Base-by-base conservation (phyloP, 768 basidiomycete species). In the Suillus sp. region DNA sequence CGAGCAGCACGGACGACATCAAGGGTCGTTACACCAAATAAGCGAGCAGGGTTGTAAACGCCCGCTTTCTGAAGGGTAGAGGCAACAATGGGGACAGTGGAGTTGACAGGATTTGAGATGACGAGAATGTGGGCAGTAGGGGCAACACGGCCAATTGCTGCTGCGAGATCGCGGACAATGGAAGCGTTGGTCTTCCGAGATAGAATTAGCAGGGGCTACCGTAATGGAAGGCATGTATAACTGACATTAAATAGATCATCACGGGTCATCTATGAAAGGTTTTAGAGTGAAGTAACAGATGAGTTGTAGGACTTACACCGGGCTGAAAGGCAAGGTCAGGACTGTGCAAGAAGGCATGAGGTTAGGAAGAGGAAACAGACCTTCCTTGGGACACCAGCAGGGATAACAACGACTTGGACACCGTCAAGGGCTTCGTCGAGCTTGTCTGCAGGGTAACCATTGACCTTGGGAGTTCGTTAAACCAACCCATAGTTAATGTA, bases 91-190 rank as follows among this genome's bases (percentile, higher is more conserved):
- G 97, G 96, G 64, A 99, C 97, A 66, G 97, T 98, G 59, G 91
- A 93, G 84, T 93, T 95, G 83, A 97, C 96, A 61, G 96, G 96
- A 89, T 99, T 99, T 70, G 96, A 96, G 79, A 99, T 99, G 79
- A 99, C 89, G 69, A 95, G 87, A 72, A 99, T 84, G 79, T 92
- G 88, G n/a, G 97, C 97, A 59, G 89, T 86, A 60, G 97, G 96
- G 43, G 93, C 79, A 63, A 92, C 88, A 65, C 93, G 91, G 69
- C 86, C 92, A 66, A 95, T 85, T 16, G 95, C 90, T 56, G 89
- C 78, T 40, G 96, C 96, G 68, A 99, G 92, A 83, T 96, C 95
- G 61, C 95, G 91, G 72, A 98, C 95, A 73, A 99, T 98, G 64
- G 93, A 95, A 61, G 96, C 96, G 77, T 99, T 99, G 70, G 95